Conservation (phyloP, 176 grass and related monocot genomes). For the Melocanna baccifera region DNA sequence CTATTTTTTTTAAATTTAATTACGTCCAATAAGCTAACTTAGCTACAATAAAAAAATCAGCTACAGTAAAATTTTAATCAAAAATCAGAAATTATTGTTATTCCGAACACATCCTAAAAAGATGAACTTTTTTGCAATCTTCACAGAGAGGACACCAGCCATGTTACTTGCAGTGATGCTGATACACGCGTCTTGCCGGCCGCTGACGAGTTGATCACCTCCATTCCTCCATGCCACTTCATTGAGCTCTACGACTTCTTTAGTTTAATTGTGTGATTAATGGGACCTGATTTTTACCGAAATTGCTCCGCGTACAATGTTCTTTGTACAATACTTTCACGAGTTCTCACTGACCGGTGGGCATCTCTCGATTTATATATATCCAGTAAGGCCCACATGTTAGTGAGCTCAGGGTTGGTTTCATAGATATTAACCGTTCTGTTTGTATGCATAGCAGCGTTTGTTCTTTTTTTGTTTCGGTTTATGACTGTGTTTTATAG, state of each 20-base stretch:
- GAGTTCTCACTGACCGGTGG: not conserved
- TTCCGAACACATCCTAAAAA: too few species aligned
- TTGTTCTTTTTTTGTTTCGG: too few species aligned
- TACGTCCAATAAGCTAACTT: too few species aligned
- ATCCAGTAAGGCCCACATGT: too few species aligned
- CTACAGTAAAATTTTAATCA: too few species aligned
- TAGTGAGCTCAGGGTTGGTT: too few species aligned
- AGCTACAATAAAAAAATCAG: too few species aligned
- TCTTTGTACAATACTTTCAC: not conserved
- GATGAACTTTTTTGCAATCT: too few species aligned
- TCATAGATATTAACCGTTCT: too few species aligned
- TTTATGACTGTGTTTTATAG: too few species aligned
- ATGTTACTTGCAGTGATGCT: not conserved
- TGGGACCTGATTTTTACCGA: not conserved
- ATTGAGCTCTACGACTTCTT: not conserved
- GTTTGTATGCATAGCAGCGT: not conserved
- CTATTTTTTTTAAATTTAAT: too few species aligned
- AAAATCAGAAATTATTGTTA: too few species aligned
- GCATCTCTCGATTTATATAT: not conserved
- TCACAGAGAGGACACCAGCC: not conserved
- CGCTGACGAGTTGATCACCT: not conserved
- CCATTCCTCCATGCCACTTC: not conserved
- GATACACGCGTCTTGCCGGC: not conserved
- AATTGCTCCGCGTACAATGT: not conserved
- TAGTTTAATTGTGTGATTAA: not conserved